phyloP scores from a whole-genome alignment of 1,139 yeast genomes.

The Suhomyces guaymorum region DNA sequence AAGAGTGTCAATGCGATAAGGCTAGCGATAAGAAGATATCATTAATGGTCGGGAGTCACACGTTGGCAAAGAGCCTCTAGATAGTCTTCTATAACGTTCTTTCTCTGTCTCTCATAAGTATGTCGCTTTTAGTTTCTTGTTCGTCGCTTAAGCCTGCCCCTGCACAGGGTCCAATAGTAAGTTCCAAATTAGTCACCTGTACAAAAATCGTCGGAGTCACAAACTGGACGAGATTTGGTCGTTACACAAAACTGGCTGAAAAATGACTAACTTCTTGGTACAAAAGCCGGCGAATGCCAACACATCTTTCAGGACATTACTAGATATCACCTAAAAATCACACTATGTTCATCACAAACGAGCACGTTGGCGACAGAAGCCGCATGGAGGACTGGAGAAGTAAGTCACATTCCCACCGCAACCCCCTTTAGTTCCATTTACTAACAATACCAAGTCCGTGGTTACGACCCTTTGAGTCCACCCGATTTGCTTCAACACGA shows the following conservation, averaged over 20 bases:
- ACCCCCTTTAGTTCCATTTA: too few species aligned
- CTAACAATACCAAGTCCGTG: slow-evolving; percentile 36
- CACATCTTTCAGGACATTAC: too few species aligned
- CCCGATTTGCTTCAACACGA: slow-evolving; percentile 95
- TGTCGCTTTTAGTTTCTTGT: too few species aligned
- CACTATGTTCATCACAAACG: slow-evolving; percentile 89
- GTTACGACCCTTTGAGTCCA: slow-evolving; percentile 93
- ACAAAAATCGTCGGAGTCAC: neutral
- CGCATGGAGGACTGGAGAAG: slow-evolving; percentile 91
- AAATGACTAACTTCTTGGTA: slow-evolving; percentile 9
- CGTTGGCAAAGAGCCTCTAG: too few species aligned
- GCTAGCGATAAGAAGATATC: too few species aligned
- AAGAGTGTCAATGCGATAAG: too few species aligned
- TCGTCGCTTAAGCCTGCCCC: too few species aligned
- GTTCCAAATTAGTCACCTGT: slow-evolving; percentile 1
- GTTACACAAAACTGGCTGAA: slow-evolving; percentile 1
- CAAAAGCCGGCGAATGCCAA: slow-evolving; percentile 2
- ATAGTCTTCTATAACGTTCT: too few species aligned
- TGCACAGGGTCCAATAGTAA: neutral
- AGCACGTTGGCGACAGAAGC: slow-evolving; percentile 76
- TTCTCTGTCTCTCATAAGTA: too few species aligned
- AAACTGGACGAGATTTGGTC: neutral
- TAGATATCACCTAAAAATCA: too few species aligned
- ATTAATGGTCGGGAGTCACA: too few species aligned
- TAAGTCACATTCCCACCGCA: too few species aligned